These are phyloP conservation scores for Rosellinia necatrix DNA, from an alignment of 2,329 filamentous ascomycete species.

Conservation along the genomic window DNA sequence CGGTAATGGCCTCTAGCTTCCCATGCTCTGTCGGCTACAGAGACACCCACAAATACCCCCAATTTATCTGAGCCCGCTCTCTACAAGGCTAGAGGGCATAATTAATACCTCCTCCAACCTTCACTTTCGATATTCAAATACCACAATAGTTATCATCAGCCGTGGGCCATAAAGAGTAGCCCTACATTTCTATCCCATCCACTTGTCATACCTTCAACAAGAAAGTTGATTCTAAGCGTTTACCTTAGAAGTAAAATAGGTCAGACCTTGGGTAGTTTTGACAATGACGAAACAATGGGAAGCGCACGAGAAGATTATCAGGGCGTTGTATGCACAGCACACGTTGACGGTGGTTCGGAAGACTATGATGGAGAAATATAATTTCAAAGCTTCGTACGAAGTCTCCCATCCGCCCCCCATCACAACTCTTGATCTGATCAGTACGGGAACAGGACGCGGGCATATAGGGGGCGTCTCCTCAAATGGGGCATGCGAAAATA, in stretches of 20 bases:
- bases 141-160: too few relatives aligned
- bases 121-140: too few relatives aligned
- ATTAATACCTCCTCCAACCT: too few relatives aligned
- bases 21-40: too few relatives aligned
- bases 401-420: conserved; percentile 40
- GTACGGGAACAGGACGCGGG: conserved; percentile 42
- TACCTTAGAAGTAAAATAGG: too few relatives aligned
- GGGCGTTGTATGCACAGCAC: conserved; percentile 33
- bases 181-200: not conserved
- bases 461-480: conserved; percentile 54
- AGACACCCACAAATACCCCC: too few relatives aligned
- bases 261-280: too few relatives aligned
- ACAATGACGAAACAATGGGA: conserved; percentile 38
- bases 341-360: conserved; percentile 34
- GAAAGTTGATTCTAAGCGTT: too few relatives aligned
- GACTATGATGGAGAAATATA: conserved; percentile 38
- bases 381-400: conserved; percentile 48
- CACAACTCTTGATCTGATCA: conserved; percentile 4
- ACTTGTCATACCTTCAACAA: too few relatives aligned
- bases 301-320: conserved; percentile 32
- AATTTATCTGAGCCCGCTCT: too few relatives aligned
- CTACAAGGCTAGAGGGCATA: conserved; percentile 11
- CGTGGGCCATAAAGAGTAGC: not conserved
- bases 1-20: too few relatives aligned
- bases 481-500: conserved; percentile 55